phyloP scores from a whole-genome alignment of 2,329 filamentous ascomycete genomes.

The Coniochaeta ligniaria region DNA sequence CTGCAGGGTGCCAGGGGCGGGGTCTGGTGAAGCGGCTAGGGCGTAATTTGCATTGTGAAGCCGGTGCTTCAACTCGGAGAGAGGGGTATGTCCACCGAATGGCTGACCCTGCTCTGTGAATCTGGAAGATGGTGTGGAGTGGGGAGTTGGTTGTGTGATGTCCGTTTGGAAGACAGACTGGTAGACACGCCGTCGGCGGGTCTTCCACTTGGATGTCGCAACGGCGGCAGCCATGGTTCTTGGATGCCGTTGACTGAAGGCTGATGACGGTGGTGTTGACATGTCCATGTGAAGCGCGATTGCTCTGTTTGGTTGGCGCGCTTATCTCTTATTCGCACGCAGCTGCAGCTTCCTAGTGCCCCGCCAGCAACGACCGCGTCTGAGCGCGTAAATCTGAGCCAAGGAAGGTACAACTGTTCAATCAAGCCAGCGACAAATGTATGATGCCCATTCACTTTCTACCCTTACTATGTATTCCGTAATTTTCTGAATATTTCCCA shows the following conservation, averaged over 20 bases:
- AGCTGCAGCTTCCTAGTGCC: background rate
- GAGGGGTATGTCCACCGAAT: slow-evolving; percentile 33
- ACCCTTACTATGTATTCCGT: too few relatives aligned
- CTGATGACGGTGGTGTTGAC: too few relatives aligned
- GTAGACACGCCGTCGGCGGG: slow-evolving; percentile 42
- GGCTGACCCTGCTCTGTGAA: slow-evolving; percentile 34
- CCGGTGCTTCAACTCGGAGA: slow-evolving; percentile 12
- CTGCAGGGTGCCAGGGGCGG: background rate
- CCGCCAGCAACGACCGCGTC: background rate
- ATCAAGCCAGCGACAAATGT: too few relatives aligned
- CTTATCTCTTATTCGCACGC: background rate
- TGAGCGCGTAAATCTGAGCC: background rate
- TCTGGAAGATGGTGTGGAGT: slow-evolving; percentile 27
- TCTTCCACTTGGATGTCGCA: slow-evolving; percentile 34
- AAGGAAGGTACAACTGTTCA: too few relatives aligned
- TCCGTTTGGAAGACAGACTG: slow-evolving; percentile 50
- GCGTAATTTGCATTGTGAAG: slow-evolving; percentile 5
- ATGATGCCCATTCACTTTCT: too few relatives aligned
- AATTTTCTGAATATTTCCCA: too few relatives aligned
- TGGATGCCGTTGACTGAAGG: too few relatives aligned
- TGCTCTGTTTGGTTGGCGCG: background rate
- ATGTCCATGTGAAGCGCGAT: background rate
- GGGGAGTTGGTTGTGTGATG: slow-evolving; percentile 40
- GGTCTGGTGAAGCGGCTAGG: background rate
- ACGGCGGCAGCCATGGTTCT: slow-evolving; percentile 8